Conservation (phyloP, 495 filamentous ascomycete species). For the Neurospora sp. region DNA sequence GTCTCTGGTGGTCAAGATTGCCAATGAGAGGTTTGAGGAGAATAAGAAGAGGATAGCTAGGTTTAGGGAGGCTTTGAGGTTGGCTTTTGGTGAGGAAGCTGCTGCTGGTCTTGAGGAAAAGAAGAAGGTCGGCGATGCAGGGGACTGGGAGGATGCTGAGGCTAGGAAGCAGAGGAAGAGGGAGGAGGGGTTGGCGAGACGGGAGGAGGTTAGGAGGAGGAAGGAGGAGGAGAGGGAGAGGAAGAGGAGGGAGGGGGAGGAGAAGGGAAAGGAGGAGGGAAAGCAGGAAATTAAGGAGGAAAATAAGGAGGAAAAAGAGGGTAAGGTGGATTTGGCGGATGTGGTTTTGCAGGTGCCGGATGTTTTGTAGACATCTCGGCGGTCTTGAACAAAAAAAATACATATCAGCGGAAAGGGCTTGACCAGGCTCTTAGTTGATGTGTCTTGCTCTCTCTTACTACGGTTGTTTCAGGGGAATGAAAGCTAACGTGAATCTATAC, state of each 20-base stretch:
- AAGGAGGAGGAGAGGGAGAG: constrained; percentile 2
- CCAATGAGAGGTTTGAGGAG: constrained; percentile 66
- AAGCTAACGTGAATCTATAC: not conserved
- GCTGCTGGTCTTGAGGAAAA: constrained; percentile 1
- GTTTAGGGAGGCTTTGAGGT: constrained; percentile 37
- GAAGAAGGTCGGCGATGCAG: not conserved
- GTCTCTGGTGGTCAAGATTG: constrained; percentile 50
- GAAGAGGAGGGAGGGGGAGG: constrained; percentile 1
- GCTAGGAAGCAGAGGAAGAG: constrained; percentile 49
- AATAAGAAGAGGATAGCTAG: constrained; percentile 62
- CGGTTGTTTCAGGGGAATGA: not conserved
- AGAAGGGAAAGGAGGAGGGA: not conserved
- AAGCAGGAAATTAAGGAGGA: not conserved
- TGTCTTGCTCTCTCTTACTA: not conserved
- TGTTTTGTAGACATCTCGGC: constrained; percentile 1
- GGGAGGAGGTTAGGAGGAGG: constrained; percentile 19
- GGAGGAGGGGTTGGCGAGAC: constrained; percentile 47
- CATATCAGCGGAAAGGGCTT: not conserved
- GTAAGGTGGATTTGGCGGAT: constrained; percentile 10
- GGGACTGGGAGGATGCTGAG: constrained; percentile 49
- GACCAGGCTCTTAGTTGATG: not conserved
- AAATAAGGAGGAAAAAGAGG: constrained; percentile 7
- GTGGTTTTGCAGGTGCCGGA: constrained; percentile 8
- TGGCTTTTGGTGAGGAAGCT: constrained; percentile 11
- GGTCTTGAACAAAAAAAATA: not conserved